Percentiles rank a stretch among this genome's conserved stretches.
phyloP scores from a whole-genome alignment of 2,329 filamentous ascomycete genomes.

The Nemania sp. region DNA sequence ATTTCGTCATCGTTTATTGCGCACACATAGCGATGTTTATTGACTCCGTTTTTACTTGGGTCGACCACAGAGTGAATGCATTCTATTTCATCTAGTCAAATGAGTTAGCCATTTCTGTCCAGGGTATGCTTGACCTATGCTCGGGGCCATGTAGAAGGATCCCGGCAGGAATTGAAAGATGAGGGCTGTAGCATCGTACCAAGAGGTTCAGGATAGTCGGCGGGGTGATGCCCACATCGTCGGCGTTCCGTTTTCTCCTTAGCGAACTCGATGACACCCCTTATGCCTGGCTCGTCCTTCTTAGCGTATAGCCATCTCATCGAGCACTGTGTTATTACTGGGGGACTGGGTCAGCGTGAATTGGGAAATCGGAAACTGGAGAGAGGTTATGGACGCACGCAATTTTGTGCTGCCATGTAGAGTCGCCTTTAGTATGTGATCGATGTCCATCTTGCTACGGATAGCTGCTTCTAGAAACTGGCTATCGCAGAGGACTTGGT shows the following conservation, averaged over 20 bases:
- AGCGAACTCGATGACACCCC: slow-evolving; percentile 71
- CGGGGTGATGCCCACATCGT: slow-evolving; percentile 76
- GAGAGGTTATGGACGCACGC: slow-evolving; percentile 11
- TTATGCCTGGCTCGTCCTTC: slow-evolving; percentile 57
- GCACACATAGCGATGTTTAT: slow-evolving; percentile 80
- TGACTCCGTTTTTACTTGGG: slow-evolving; percentile 70
- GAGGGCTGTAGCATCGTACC: slow-evolving; percentile 4
- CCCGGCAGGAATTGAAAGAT: too few species aligned
- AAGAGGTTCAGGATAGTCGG: slow-evolving; percentile 72
- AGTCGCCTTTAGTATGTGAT: slow-evolving; percentile 76
- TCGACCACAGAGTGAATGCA: slow-evolving; percentile 79
- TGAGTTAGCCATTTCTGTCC: slow-evolving; percentile 1
- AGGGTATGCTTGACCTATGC: neutral
- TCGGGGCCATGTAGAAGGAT: neutral
- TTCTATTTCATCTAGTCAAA: slow-evolving; percentile 57
- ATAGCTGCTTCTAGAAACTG: slow-evolving; percentile 82
- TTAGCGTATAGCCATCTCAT: slow-evolving; percentile 77
- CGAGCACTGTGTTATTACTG: slow-evolving; percentile 80
- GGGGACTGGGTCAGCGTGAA: slow-evolving; percentile 55
- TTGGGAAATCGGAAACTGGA: slow-evolving; percentile 69
- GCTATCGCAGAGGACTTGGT: slow-evolving; percentile 89
- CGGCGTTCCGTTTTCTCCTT: slow-evolving; percentile 73
- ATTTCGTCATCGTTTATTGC: slow-evolving; percentile 72
- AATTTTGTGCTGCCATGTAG: slow-evolving; percentile 64
- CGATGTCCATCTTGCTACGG: slow-evolving; percentile 87